Evolutionary conservation across 208 protist genomes (phyloP).

Genomic region (Phytomonas francai): DNA sequence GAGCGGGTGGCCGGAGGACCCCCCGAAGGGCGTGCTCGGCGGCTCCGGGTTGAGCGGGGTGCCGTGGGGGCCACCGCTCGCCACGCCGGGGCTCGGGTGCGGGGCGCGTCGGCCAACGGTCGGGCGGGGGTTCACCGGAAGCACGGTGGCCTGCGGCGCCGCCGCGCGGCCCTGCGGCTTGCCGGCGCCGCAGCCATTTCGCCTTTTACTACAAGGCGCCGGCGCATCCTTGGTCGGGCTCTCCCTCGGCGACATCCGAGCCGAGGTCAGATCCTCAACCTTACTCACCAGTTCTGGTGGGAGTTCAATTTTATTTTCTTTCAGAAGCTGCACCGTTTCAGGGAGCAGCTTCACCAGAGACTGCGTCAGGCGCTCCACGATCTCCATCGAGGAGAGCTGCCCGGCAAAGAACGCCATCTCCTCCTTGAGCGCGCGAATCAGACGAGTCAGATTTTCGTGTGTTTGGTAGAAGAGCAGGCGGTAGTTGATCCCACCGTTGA

Average conservation of each 20-base stretch:
- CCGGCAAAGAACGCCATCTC: constrained; percentile 35
- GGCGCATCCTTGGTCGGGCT: too few relatives aligned
- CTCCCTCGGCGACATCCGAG: background rate
- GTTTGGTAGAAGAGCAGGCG: constrained; percentile 49
- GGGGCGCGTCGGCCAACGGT: too few relatives aligned
- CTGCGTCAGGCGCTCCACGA: constrained; percentile 7
- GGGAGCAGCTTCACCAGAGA: constrained; percentile 21
- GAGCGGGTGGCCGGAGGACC: too few relatives aligned
- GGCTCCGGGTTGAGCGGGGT: too few relatives aligned
- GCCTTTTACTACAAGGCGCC: too few relatives aligned
- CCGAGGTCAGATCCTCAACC: constrained; percentile 9
- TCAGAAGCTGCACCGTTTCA: constrained; percentile 30
- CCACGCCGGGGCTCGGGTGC: too few relatives aligned
- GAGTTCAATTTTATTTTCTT: constrained; percentile 19
- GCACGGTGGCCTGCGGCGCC: too few relatives aligned
- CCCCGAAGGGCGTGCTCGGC: too few relatives aligned
- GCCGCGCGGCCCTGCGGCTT: too few relatives aligned
- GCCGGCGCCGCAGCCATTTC: background rate
- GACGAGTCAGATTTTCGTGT: constrained; percentile 31
- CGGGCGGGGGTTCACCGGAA: too few relatives aligned
- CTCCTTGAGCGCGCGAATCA: constrained; percentile 40
- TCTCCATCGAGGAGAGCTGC: constrained; percentile 19
- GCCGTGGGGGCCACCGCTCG: too few relatives aligned
- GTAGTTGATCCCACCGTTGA: constrained; percentile 84
- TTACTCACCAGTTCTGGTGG: constrained; percentile 11